Percentiles rank a stretch among this genome's conserved stretches.
Evolutionary conservation across 495 filamentous ascomycete species (phyloP).

Genomic region (Massariosphaeria phaeospora): DNA sequence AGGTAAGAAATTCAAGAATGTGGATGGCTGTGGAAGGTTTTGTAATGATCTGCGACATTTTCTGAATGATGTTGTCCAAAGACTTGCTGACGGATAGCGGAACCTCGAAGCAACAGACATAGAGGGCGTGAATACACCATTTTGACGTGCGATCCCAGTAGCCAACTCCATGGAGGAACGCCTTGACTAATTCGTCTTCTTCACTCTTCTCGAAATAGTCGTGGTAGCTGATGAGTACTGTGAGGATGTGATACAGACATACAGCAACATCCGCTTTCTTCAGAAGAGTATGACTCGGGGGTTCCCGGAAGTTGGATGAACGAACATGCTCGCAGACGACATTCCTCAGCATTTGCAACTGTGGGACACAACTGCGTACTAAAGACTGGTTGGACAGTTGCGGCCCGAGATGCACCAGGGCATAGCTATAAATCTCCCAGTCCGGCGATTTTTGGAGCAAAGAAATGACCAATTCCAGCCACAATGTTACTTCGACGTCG

Average conservation of each 20-base stretch:
- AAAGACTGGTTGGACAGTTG: constrained; percentile 88
- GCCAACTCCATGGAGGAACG: constrained; percentile 76
- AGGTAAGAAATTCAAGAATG: constrained; percentile 86
- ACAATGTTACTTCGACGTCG: constrained; percentile 62
- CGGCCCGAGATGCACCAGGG: constrained; percentile 77
- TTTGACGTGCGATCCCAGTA: constrained; percentile 82
- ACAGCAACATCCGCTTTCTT: constrained; percentile 85
- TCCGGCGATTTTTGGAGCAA: constrained; percentile 72
- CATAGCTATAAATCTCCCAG: constrained; percentile 93
- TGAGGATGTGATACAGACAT: constrained; percentile 78
- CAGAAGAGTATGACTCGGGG: constrained; percentile 53
- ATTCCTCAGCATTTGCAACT: constrained; percentile 71
- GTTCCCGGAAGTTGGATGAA: constrained; percentile 56
- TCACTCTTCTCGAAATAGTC: constrained; percentile 76
- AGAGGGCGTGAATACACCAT: constrained; percentile 88
- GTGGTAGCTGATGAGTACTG: constrained; percentile 82
- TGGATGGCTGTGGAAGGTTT: constrained; percentile 86
- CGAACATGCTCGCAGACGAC: constrained; percentile 78
- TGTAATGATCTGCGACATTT: constrained; percentile 92
- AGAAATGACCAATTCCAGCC: constrained; percentile 69
- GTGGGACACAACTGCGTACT: constrained; percentile 63
- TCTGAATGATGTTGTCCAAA: constrained; percentile 75
- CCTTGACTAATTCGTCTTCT: constrained; percentile 79
- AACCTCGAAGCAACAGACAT: constrained; percentile 89
- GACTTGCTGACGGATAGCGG: constrained; percentile 76